Conservation (phyloP, 106 monocot species). For the Dioscorea alata region DNA sequence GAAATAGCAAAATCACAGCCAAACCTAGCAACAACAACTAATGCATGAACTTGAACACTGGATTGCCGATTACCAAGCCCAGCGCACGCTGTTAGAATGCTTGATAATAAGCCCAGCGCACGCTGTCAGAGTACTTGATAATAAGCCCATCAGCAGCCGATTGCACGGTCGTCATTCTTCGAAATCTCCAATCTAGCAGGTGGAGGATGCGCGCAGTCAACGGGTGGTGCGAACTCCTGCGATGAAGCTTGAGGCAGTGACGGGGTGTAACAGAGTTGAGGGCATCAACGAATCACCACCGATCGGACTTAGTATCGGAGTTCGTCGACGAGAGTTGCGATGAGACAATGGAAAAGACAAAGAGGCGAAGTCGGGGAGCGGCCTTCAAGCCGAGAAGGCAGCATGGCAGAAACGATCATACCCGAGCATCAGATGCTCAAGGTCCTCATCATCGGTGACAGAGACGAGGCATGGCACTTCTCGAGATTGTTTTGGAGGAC, state of each 20-base stretch:
- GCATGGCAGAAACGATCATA: conserved; percentile 53
- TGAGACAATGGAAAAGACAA: conserved; percentile 36
- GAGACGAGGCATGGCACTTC: conserved; percentile 77
- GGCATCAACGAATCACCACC: conserved; percentile 52
- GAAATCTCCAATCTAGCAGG: conserved; percentile 8
- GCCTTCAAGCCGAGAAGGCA: not conserved
- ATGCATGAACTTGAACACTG: too few relatives aligned
- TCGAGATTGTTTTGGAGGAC: too few relatives aligned
- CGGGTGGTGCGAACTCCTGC: not conserved
- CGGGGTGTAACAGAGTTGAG: conserved; percentile 19
- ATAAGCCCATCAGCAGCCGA: too few relatives aligned
- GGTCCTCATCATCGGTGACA: conserved; percentile 83
- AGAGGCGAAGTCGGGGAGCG: conserved; percentile 36
- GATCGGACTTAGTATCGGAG: conserved; percentile 27
- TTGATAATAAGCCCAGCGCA: too few relatives aligned
- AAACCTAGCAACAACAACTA: too few relatives aligned
- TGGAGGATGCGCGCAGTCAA: conserved; percentile 2
- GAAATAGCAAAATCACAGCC: too few relatives aligned
- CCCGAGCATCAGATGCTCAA: conserved; percentile 84
- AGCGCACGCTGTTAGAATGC: too few relatives aligned
- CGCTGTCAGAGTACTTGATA: too few relatives aligned
- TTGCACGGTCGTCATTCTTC: not conserved
- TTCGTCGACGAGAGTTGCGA: conserved; percentile 8
- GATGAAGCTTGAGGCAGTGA: not conserved
- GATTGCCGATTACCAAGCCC: too few relatives aligned